Percentiles rank a stretch among this genome's conserved stretches.
Conservation (phyloP, 768 basidiomycete genomes). For the Phlebiopsis gigantea region DNA sequence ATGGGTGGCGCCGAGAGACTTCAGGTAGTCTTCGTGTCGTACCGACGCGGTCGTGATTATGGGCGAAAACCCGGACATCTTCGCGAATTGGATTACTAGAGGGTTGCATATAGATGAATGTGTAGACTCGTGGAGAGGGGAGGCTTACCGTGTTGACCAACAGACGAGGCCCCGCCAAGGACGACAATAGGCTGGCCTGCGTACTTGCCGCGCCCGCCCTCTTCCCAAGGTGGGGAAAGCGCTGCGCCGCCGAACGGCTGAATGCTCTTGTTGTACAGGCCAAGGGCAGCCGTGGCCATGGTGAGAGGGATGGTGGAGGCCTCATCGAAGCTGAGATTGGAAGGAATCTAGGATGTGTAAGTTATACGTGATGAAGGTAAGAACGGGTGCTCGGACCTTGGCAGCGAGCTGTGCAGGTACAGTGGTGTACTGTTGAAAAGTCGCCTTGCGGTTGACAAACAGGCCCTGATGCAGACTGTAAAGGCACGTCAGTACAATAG, state of each 20-base stretch:
- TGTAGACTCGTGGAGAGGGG: neutral
- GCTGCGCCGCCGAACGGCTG: constrained; percentile 20
- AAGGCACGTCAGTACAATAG: neutral
- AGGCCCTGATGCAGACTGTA: constrained; percentile 21
- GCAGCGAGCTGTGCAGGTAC: constrained; percentile 23
- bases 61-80: constrained; percentile 27
- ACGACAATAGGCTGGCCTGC: constrained; percentile 29
- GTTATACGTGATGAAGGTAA: neutral
- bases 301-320: constrained; percentile 27
- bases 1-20: constrained; percentile 28
- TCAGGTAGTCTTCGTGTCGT: constrained; percentile 19
- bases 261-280: constrained; percentile 18
- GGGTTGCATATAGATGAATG: neutral
- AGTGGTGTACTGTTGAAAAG: constrained; percentile 25
- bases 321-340: constrained; percentile 23
- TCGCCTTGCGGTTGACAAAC: constrained; percentile 13
- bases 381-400: constrained; percentile 12
- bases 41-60: constrained; percentile 27
- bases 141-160: constrained; percentile 33
- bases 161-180: constrained; percentile 32
- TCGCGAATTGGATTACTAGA: constrained; percentile 24
- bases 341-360: constrained; percentile 17
- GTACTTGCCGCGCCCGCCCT: constrained; percentile 26
- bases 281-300: constrained; percentile 24
- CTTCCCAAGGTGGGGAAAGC: constrained; percentile 28